These are phyloP conservation scores for Rhodotorula sp. DNA, from an alignment of 1,284 basidiomycete species.

Conservation along the genomic window DNA sequence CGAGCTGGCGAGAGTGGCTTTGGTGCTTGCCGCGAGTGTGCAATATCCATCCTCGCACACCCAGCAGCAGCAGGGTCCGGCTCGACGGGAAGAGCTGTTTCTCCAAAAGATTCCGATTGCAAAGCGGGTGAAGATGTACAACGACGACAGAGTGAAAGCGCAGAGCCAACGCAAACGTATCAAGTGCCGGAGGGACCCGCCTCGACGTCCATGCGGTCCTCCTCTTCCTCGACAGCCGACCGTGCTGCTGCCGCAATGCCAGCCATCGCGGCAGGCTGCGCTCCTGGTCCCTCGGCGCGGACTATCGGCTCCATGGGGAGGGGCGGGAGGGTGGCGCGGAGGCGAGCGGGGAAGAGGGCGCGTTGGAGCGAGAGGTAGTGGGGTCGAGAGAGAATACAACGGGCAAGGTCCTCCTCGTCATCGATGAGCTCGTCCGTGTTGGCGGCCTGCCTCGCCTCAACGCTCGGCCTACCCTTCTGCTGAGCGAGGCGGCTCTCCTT, in stretches of 20 bases:
- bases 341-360: slow-evolving; percentile 19
- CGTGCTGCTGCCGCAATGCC: slow-evolving; percentile 3
- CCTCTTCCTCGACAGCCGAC: not conserved
- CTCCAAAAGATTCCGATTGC: too few relatives aligned
- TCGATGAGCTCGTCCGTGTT: slow-evolving; percentile 25
- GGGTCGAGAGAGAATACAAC: slow-evolving; percentile 19
- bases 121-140: too few relatives aligned
- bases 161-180: too few relatives aligned
- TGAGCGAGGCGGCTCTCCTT: slow-evolving; percentile 17
- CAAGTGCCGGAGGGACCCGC: too few relatives aligned
- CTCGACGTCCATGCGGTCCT: not conserved
- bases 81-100: too few relatives aligned
- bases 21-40: too few relatives aligned
- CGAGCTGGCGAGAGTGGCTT: too few relatives aligned
- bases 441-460: not conserved
- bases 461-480: slow-evolving; percentile 6
- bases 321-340: not conserved
- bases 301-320: not conserved
- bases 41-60: too few relatives aligned
- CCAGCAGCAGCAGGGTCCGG: too few relatives aligned
- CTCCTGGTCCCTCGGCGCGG: not conserved
- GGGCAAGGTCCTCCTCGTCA: slow-evolving; percentile 34
- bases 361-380: slow-evolving; percentile 29
- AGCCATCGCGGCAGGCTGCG: not conserved
- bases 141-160: too few relatives aligned